phyloP scores from a whole-genome alignment of 2,329 filamentous ascomycete species.

The Colletotrichum phormii region DNA sequence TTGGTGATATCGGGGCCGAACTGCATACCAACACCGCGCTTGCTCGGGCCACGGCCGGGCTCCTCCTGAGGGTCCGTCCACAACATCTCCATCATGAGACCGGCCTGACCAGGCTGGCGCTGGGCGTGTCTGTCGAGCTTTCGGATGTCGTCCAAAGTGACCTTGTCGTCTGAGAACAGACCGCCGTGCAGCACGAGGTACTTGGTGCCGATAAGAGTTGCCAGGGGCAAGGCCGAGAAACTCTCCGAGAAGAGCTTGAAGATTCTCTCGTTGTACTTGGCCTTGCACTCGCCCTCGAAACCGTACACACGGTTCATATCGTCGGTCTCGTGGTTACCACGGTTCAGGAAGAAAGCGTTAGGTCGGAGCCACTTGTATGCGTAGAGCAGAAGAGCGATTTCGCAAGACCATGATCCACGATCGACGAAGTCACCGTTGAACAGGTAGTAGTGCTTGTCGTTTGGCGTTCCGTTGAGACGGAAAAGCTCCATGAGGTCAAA shows the following conservation, averaged over 20 bases:
- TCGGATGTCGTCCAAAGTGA: constrained; percentile 91
- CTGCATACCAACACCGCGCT: constrained; percentile 94
- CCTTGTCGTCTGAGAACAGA: constrained; percentile 94
- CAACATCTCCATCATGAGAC: constrained; percentile 99
- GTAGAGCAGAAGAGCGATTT: constrained; percentile 93
- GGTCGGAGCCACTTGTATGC: constrained; percentile 97
- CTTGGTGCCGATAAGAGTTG: constrained; percentile 90
- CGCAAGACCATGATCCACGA: constrained; percentile 96
- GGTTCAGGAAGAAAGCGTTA: constrained; percentile 90
- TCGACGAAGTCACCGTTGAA: constrained; percentile 99
- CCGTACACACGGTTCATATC: constrained; percentile 99
- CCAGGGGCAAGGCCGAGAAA: constrained; percentile 92
- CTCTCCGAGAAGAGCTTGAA: constrained; percentile 99
- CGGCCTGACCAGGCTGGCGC: constrained; percentile 90
- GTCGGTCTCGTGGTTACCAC: constrained; percentile 98
- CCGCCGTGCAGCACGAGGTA: constrained; percentile 95
- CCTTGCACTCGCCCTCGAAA: constrained; percentile 98
- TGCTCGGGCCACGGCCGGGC: constrained; percentile 91
- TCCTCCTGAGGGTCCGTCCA: constrained; percentile 96
- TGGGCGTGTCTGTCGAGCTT: constrained; percentile 93
- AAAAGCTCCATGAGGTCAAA: constrained; percentile 98
- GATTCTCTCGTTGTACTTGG: constrained; percentile 94
- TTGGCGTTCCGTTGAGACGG: constrained; percentile 86
- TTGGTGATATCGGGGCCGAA: constrained; percentile 98
- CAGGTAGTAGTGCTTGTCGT: constrained; percentile 89